Evolutionary conservation across 2,329 filamentous ascomycete genomes (phyloP).

Genomic region (Arachnomyces sp.): DNA sequence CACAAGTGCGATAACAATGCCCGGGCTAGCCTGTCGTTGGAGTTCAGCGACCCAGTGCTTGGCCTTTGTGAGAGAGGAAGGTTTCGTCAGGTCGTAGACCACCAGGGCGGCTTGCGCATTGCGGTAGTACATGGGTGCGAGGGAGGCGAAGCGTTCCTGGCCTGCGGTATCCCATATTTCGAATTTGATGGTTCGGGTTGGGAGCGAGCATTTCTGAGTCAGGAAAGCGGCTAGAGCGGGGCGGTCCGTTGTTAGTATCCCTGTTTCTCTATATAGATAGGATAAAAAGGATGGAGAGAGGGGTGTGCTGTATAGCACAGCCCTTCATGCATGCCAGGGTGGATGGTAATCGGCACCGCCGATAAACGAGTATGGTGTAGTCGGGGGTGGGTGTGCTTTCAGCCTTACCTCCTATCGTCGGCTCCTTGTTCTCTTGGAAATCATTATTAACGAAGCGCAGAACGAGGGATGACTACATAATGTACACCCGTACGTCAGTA

Average conservation of each 20-base stretch:
- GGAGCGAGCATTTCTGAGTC: conserved; percentile 96
- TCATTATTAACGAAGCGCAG: conserved; percentile 99
- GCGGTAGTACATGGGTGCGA: conserved; percentile 99
- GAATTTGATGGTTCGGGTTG: conserved; percentile 67
- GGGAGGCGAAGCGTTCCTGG: conserved; percentile 91
- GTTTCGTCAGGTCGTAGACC: conserved; percentile 97
- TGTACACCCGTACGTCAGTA: conserved; percentile 16
- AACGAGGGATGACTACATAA: conserved; percentile 80
- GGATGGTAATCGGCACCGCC: too few species aligned
- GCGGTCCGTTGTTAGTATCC: conserved; percentile 12
- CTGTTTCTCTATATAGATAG: conserved; percentile 2
- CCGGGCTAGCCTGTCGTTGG: conserved; percentile 88
- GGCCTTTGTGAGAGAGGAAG: conserved; percentile 88
- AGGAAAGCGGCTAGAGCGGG: conserved; percentile 71
- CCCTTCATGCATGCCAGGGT: too few species aligned
- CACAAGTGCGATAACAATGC: conserved; percentile 93
- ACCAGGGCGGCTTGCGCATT: conserved; percentile 96
- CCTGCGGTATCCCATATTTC: conserved; percentile 98
- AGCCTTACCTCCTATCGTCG: conserved; percentile 81
- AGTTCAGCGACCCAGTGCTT: conserved; percentile 99
- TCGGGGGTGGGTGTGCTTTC: too few species aligned
- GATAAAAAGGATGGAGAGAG: too few species aligned
- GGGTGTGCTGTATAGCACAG: too few species aligned
- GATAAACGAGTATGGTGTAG: too few species aligned
- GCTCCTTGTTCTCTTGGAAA: conserved; percentile 99